A percentile compares a stretch with the other conserved stretches of the same genome.
Conservation (phyloP, 148 eudicot species). For the Chenopodium album region DNA sequence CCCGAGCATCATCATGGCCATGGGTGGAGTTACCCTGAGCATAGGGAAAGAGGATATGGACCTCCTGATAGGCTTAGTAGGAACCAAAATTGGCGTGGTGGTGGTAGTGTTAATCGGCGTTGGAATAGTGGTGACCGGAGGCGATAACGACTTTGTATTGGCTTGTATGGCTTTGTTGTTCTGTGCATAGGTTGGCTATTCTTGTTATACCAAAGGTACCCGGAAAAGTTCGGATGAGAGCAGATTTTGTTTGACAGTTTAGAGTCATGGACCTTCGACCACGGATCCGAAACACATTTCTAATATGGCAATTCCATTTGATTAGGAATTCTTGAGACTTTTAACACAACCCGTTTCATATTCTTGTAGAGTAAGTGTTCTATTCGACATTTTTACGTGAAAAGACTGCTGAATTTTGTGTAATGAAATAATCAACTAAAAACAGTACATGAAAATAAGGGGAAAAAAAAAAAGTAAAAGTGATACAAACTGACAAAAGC, state of each 20-base stretch:
- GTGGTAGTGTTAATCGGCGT: conserved; percentile 34
- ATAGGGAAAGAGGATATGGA: conserved; percentile 39
- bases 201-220: not conserved
- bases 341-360: not conserved
- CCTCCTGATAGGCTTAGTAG: conserved; percentile 47
- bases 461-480: too few species aligned
- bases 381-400: too few species aligned
- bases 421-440: too few species aligned
- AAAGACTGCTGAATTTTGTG: too few species aligned
- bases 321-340: not conserved
- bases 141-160: conserved; percentile 37
- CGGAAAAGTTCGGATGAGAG: not conserved
- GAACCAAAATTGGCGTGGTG: conserved; percentile 37
- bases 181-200: conserved; percentile 13
- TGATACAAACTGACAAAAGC: too few species aligned
- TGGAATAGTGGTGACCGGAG: conserved; percentile 39
- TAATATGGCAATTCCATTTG: not conserved
- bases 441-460: too few species aligned
- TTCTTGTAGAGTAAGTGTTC: not conserved
- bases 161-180: conserved; percentile 17
- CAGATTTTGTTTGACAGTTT: not conserved
- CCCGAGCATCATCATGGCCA: conserved; percentile 32
- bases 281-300: conserved; percentile 1
- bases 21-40: conserved; percentile 35
- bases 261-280: conserved; percentile 6